Evolutionary conservation across 2,329 filamentous ascomycete genomes (phyloP).

Genomic region (Hypocrella siamensis): DNA sequence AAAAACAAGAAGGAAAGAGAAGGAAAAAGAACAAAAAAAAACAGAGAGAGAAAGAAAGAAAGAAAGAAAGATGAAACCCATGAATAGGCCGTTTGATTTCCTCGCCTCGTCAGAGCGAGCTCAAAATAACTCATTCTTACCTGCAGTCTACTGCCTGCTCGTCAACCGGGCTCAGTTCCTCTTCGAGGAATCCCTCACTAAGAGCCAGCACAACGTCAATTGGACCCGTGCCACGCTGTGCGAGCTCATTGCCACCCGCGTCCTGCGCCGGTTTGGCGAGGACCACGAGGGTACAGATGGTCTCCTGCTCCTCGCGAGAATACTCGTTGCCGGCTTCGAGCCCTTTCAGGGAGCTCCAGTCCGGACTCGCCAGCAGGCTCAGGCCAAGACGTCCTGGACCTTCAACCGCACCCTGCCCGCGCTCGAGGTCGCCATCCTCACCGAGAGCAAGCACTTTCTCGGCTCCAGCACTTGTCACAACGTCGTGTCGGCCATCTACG

Average conservation of each 20-base stretch:
- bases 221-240: constrained; percentile 64
- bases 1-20: no score
- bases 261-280: constrained; percentile 65
- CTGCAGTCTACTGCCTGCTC: constrained; percentile 61
- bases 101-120: not conserved
- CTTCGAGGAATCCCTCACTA: constrained; percentile 58
- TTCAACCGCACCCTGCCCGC: constrained; percentile 52
- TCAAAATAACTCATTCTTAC: no score
- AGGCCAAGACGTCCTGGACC: constrained; percentile 29
- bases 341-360: constrained; percentile 71
- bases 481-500: constrained; percentile 70
- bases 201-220: constrained; percentile 69
- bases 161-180: constrained; percentile 72
- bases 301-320: constrained; percentile 58
- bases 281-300: constrained; percentile 56
- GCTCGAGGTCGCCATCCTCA: constrained; percentile 70
- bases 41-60: not conserved
- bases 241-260: constrained; percentile 64
- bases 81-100: not conserved
- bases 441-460: constrained; percentile 65
- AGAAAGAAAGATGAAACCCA: not conserved
- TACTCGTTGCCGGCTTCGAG: constrained; percentile 70
- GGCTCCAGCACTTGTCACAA: constrained; percentile 66
- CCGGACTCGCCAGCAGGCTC: constrained; percentile 44
- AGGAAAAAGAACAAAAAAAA: no score